Base-by-base conservation (phyloP, 2,329 filamentous ascomycete species). In the Harringtonia lauricola region DNA sequence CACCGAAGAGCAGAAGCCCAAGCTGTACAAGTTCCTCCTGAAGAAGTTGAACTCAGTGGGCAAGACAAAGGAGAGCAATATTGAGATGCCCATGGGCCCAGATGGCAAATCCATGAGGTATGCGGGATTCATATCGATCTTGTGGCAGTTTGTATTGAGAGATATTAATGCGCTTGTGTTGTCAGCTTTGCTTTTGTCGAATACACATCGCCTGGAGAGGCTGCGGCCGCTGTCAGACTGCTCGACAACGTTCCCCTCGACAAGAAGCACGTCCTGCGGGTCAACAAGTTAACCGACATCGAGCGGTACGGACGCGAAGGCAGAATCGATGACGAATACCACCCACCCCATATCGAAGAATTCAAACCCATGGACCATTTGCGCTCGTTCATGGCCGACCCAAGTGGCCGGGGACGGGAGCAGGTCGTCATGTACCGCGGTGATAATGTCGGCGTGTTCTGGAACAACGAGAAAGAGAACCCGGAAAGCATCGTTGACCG, bases 271-370 rank as follows among this genome's bases (percentile, higher is more conserved):
- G 95, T 79, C 42, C 79, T 98, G 55, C 77, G 83, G 51, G 89
- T 98, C 56, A 98, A 98, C 79, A 98, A 98, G 69, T 76, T 98
- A 57, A 95, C 89, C 57, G 92, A 98, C 61, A 89, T 98, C 58
- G 92, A 98, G 63, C 84, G 92, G 54, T 98, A 86, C 63, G 92
- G 92, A 51, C 80, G 88, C 50, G 92, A 96, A 69, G 92, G 92
- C 54, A 81, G 88, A 53, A 77, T 98, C 56, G 85, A 95, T 53
- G 92, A 98, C 58, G 81, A 89, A 54, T 98, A 95, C 67, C 76
- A 78, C 47, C 70, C 83, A 40, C 92, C 92, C 42, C 68, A 82
- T 54, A 83, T 95, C 52, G 81, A 90, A 54, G 78, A 83, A 10
- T 98, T 96, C 64, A 70, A 78, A 57, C 84, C 95, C 66, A 87